Evolutionary conservation across 2,329 filamentous ascomycete genomes (phyloP), one percentile per base, ranked within the genome.

Genomic region (Botrytis fragariae): DNA sequence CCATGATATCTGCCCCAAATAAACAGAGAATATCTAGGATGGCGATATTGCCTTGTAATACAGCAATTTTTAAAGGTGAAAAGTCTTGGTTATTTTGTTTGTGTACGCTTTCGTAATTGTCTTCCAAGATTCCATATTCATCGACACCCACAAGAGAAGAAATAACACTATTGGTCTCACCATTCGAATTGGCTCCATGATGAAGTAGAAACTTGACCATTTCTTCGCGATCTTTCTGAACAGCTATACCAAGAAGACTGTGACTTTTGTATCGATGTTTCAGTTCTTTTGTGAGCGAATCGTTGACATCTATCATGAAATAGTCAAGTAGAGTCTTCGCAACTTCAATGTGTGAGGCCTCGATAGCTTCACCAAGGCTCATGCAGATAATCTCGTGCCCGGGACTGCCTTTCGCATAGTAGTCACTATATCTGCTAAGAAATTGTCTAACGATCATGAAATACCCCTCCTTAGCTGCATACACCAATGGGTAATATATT

Each of bases 81-180:
- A 0, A 1, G 1, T 5, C 0, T 51, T 16, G 10, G n/a, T 4
- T 9, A 25, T 25, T 0, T 25, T n/a, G 3, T 12, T 14, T 2
- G 9, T 25, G 22, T 25, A 2, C 10, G 14, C 3, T 51, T 51
- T 25, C 10, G 45, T 51, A 12, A 51, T 12, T 0, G 25, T 14
- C 25, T n/a, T 51, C 3, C 48, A 51, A n/a, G 48, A 0, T 16
- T 54, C 29, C 48, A n/a, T 16, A 5, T 3, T 8, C 25, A 2
- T n/a, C 3, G 0, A 16, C 48, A 5, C 25, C 1, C 12, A 4
- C 4, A 2, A 3, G 5, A 16, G 12, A 3, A 54, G 12, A 2
- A 2, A 10, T 1, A 54, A 54, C 4, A 5, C 12, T n/a, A 0
- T 2, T 7, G 0, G 12, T 14, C 25, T 54, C 25, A 22, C 20